Evolutionary conservation across 176 grass and related monocot genomes (phyloP), one percentile per base, ranked within the genome.

Genomic region (Microstegium vimineum): DNA sequence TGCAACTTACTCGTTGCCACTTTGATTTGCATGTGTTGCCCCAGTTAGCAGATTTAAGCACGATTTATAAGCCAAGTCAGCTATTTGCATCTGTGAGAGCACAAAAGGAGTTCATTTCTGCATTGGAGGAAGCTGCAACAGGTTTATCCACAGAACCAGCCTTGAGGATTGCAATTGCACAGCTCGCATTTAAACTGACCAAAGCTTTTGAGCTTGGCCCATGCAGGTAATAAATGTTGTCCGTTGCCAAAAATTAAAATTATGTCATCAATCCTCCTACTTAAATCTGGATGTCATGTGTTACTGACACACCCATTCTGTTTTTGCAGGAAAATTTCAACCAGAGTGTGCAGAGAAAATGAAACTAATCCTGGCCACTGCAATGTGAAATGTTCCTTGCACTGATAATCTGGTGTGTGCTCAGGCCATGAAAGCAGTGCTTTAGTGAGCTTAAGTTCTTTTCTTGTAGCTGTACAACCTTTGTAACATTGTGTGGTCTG

Each of bases 11-110:
- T 69, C 46, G 74, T 87, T 73, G 49, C 67, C 65, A 54, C 6
- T 87, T 37, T 90, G 37, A 36, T 79, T 61, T 88, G 38, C 73
- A 33, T 56, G 38, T 88, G 15, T 71, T 56, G 11, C 8, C 4
- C 42, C 82, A 98, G 95, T 83, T 98, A 69, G 78, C 86, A 47
- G 95, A 92, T 86, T 91, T 98, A 69, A 94, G 88, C 82, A 86
- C 20, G 5, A 78, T 90, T 57, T 88, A 89, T 87, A 94, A 89
- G 66, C 89, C 92, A 73, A 91, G 79, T 27, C 88, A 91, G 37
- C 61, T 91, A 73, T 98, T 98, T 81, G 71, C 92, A 40, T 98
- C 95, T 30, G 77, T 66, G 72, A 94, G 90, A 80, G 84, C 92
- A 45, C 87, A 93, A 60, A 93, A 76, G 74, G 92, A 94, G 79